Percentiles rank a stretch among this genome's conserved stretches.
phyloP scores from a whole-genome alignment of 1,139 yeast genomes.

The Kluyveromyces marxianus region DNA sequence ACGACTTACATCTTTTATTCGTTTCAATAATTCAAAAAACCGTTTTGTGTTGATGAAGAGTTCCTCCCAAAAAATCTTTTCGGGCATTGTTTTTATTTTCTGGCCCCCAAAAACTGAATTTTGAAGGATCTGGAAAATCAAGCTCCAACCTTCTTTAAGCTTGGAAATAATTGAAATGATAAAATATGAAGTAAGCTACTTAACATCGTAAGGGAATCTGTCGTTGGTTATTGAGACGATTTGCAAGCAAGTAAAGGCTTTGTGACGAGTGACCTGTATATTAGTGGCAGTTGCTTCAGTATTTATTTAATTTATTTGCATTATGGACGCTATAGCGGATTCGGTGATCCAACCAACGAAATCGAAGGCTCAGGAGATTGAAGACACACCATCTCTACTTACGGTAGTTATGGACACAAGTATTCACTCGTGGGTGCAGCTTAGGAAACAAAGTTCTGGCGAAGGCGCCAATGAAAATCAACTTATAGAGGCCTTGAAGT shows the following conservation, averaged over 20 bases:
- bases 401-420: constrained; percentile 74
- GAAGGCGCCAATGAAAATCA: constrained; percentile 13
- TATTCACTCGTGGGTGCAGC: constrained; percentile 66
- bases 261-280: no score
- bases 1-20: no score
- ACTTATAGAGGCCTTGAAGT: constrained; percentile 24
- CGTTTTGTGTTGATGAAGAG: background rate
- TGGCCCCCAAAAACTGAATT: background rate
- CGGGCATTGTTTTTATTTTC: background rate
- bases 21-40: no score
- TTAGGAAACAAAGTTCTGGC: constrained; percentile 28
- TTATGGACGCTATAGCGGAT: constrained; percentile 73
- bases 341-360: constrained; percentile 41
- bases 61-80: background rate
- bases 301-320: no score
- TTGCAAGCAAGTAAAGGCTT: no score
- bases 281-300: no score
- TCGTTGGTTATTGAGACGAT: no score
- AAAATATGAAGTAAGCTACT: no score
- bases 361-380: constrained; percentile 27
- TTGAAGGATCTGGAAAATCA: no score
- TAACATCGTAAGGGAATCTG: no score
- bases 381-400: constrained; percentile 76
- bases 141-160: no score
- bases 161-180: no score